These are phyloP conservation scores for Cyclotella baltica DNA, from an alignment of 108 stramenopile species.

Conservation along the genomic window DNA sequence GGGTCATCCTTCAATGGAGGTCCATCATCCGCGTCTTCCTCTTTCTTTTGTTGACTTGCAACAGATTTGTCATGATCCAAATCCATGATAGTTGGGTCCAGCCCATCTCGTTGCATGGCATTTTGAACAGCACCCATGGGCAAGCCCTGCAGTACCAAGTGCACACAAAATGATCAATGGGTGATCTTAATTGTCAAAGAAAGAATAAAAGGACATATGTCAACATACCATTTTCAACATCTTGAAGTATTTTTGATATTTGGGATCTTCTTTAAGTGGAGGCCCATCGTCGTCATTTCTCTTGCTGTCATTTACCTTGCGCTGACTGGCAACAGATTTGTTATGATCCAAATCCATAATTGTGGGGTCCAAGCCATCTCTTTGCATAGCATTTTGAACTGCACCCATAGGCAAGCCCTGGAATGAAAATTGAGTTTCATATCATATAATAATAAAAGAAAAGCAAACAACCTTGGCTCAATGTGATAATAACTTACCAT, in stretches of 20 bases:
- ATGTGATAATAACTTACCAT: conserved; percentile 9
- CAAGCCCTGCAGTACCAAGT: conserved; percentile 27
- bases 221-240: conserved; percentile 65
- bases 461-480: background rate
- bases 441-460: too few relatives aligned
- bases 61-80: conserved; percentile 38
- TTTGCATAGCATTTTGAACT: conserved; percentile 45
- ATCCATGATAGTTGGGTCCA: conserved; percentile 53
- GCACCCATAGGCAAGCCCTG: conserved; percentile 21
- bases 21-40: conserved; percentile 8
- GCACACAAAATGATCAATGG: background rate
- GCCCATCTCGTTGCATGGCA: conserved; percentile 45
- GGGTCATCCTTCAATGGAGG: conserved; percentile 44
- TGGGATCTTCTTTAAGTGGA: conserved; percentile 40
- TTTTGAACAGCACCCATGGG: conserved; percentile 40
- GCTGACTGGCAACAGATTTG: conserved; percentile 21
- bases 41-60: conserved; percentile 13
- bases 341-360: conserved; percentile 43
- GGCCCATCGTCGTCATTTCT: background rate
- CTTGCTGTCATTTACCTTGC: background rate
- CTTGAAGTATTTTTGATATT: conserved; percentile 72
- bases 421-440: background rate
- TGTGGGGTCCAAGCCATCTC: conserved; percentile 47
- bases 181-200: background rate
- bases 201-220: background rate